Percentiles rank a stretch among this genome's conserved stretches.
Evolutionary conservation across 2,329 filamentous ascomycete species (phyloP).

Genomic region (Diaporthe velutina): DNA sequence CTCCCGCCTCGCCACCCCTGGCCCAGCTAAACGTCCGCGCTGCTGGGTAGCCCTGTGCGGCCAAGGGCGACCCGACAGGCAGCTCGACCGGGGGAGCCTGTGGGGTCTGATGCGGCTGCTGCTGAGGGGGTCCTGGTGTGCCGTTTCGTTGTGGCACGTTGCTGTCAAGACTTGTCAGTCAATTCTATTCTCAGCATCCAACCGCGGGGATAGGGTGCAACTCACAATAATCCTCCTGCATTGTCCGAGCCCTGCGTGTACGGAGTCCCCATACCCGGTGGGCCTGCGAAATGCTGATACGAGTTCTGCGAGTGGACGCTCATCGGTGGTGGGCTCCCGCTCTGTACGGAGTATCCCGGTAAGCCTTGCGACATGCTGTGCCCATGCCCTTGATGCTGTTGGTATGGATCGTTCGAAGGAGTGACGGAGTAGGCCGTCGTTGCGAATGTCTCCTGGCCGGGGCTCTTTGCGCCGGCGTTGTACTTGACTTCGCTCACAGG

Average conservation of each 20-base stretch:
- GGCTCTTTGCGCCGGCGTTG: slow-evolving; percentile 47
- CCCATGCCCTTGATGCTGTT: slow-evolving; percentile 39
- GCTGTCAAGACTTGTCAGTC: slow-evolving; percentile 36
- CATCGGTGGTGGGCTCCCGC: slow-evolving; percentile 40
- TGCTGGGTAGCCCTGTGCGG: slow-evolving; percentile 50
- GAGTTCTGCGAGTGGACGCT: slow-evolving; percentile 40
- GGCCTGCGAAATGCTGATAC: slow-evolving; percentile 25
- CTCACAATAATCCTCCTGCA: neutral
- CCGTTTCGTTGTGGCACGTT: slow-evolving; percentile 32
- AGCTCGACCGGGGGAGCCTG: slow-evolving; percentile 50
- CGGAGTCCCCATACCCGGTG: slow-evolving; percentile 18
- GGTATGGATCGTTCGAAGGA: slow-evolving; percentile 45
- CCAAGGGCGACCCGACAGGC: slow-evolving; percentile 50
- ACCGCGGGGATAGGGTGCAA: neutral
- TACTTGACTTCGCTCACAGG: slow-evolving; percentile 48
- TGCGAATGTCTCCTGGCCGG: slow-evolving; percentile 47
- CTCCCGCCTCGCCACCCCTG: slow-evolving; percentile 36
- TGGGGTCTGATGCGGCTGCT: slow-evolving; percentile 9
- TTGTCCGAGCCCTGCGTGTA: slow-evolving; percentile 23
- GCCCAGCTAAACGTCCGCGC: slow-evolving; percentile 49
- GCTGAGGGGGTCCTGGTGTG: slow-evolving; percentile 29
- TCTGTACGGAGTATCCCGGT: slow-evolving; percentile 29
- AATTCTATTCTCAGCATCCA: slow-evolving; percentile 20
- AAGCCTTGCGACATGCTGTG: slow-evolving; percentile 37
- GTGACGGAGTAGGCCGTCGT: slow-evolving; percentile 44